Conservation (phyloP, 2,329 filamentous ascomycete species). For the Diatrype stigma region DNA sequence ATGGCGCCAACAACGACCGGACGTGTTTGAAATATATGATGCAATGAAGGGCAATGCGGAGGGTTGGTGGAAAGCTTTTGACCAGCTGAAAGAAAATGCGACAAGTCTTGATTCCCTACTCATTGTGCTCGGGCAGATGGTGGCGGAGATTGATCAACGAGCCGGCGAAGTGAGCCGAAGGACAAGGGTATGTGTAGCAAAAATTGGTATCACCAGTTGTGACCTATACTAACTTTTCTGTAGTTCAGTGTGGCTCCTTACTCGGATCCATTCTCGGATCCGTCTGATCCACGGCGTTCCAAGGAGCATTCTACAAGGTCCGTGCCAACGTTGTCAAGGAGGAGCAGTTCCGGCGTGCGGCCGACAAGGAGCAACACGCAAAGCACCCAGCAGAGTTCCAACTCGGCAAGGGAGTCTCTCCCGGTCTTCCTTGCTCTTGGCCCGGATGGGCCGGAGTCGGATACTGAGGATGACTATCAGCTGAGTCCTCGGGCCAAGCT, state of each 20-base stretch:
- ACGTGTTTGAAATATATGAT: slow-evolving; percentile 68
- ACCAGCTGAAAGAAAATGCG: slow-evolving; percentile 69
- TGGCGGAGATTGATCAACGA: slow-evolving; percentile 80
- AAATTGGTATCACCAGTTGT: slow-evolving; percentile 2
- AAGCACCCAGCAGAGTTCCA: slow-evolving; percentile 19
- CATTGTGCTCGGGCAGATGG: slow-evolving; percentile 68
- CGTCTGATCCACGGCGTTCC: slow-evolving; percentile 12
- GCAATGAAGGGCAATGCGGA: slow-evolving; percentile 93
- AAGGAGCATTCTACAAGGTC: slow-evolving; percentile 16
- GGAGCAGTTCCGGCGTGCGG: slow-evolving; percentile 14
- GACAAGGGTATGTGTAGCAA: slow-evolving; percentile 57
- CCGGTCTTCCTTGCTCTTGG: slow-evolving; percentile 26
- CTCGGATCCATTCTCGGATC: slow-evolving; percentile 13
- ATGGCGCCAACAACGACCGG: slow-evolving; percentile 58
- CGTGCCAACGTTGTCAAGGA: slow-evolving; percentile 15
- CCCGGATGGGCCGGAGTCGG: slow-evolving; percentile 13
- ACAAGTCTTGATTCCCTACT: slow-evolving; percentile 66
- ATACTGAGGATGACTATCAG: slow-evolving; percentile 11
- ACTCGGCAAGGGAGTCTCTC: slow-evolving; percentile 21
- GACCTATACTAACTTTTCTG: slow-evolving; percentile 8
- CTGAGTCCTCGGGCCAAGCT: slow-evolving; percentile 10
- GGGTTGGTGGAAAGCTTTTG: slow-evolving; percentile 80
- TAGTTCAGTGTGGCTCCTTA: slow-evolving; percentile 27
- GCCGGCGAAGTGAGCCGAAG: slow-evolving; percentile 79
- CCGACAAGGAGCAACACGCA: slow-evolving; percentile 19